Evolutionary conservation across 2,329 filamentous ascomycete genomes (phyloP).

Genomic region (Calonectria ilicicola): DNA sequence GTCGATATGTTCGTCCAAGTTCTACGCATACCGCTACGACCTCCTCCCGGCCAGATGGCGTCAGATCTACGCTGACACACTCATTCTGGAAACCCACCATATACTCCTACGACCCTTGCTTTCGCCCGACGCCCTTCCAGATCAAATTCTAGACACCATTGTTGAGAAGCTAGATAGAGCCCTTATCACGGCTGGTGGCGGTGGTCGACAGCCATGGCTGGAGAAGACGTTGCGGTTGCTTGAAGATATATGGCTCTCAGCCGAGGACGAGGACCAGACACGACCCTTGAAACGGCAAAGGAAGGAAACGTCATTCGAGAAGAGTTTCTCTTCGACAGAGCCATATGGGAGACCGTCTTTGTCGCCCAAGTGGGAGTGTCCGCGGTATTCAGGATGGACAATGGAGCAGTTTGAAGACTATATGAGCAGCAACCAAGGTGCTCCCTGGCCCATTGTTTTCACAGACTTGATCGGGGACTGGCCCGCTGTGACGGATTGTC

Average conservation of each 20-base stretch:
- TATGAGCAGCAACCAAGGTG: slow-evolving; percentile 59
- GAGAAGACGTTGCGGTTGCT: slow-evolving; percentile 63
- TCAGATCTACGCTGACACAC: slow-evolving; percentile 77
- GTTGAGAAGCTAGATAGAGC: slow-evolving; percentile 80
- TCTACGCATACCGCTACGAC: slow-evolving; percentile 77
- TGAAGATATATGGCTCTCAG: slow-evolving; percentile 41
- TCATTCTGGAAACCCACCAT: slow-evolving; percentile 70
- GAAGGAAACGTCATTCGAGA: slow-evolving; percentile 1
- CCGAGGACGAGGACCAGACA: slow-evolving; percentile 19
- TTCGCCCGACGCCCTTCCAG: slow-evolving; percentile 14
- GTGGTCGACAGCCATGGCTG: slow-evolving; percentile 61
- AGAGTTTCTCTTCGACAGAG: slow-evolving; percentile 44
- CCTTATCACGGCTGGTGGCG: slow-evolving; percentile 79
- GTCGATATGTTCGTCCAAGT: slow-evolving; percentile 70
- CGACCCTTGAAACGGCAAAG: slow-evolving; percentile 39
- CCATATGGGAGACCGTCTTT: slow-evolving; percentile 45
- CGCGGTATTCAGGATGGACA: slow-evolving; percentile 55
- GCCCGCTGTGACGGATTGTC: slow-evolving; percentile 77
- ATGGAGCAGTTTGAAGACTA: slow-evolving; percentile 73
- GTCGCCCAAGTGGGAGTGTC: slow-evolving; percentile 38
- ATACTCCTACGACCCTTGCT: slow-evolving; percentile 40
- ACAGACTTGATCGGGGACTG: slow-evolving; percentile 72
- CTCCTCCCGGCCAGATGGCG: slow-evolving; percentile 77
- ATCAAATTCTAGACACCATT: slow-evolving; percentile 61
- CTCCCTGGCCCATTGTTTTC: slow-evolving; percentile 76